Base-by-base conservation (phyloP, 495 filamentous ascomycete genomes). In the Lophiostoma macrostomum region DNA sequence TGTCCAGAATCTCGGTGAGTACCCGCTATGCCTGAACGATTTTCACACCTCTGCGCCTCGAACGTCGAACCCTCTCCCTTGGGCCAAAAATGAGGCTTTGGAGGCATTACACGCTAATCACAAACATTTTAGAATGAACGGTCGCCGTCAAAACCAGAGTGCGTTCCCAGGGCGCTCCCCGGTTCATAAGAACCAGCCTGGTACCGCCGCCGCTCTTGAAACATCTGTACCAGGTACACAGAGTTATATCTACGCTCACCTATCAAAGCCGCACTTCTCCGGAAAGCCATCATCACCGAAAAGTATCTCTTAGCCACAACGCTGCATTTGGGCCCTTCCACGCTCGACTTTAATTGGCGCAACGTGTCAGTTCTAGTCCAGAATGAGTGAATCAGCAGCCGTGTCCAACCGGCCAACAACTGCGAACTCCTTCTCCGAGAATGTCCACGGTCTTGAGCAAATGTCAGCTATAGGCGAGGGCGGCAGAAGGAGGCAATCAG, bases 401-500 rank as follows among this genome's bases (percentile, higher is more conserved):
- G 14, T 47, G 38, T 53, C 28, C 42, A 54, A 53, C 36, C 49
- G 40, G 14, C 28, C 37, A 5, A 13, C 14, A 10, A 34, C 27
- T 10, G 37, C 45, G 11, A 23, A n/a, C 4, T 44, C 41, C 20
- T 51, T 43, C 13, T 41, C 61, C 41, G 61, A 58, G 41, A 50
- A 50, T 50, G 36, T 41, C 47, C 57, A 45, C 24, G 22, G 23
- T 11, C 23, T 32, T 18, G 54, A 50, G 0, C 40, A 28, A 19
- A 35, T 36, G 24, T 29, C 35, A 5, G 24, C 25, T 11, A 1
- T 29, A 32, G 11, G 35, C 20, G 37, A 58, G 13, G 45, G 44
- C 39, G 42, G 22, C 50, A 55, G 38, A 40, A 65, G 42, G 51
- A 62, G 50, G 50, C 61, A 65, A 50, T 53, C 51, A n/a, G 19